Evolutionary conservation across 1,284 basidiomycete genomes (phyloP).

Genomic region (Golubevia sp.): DNA sequence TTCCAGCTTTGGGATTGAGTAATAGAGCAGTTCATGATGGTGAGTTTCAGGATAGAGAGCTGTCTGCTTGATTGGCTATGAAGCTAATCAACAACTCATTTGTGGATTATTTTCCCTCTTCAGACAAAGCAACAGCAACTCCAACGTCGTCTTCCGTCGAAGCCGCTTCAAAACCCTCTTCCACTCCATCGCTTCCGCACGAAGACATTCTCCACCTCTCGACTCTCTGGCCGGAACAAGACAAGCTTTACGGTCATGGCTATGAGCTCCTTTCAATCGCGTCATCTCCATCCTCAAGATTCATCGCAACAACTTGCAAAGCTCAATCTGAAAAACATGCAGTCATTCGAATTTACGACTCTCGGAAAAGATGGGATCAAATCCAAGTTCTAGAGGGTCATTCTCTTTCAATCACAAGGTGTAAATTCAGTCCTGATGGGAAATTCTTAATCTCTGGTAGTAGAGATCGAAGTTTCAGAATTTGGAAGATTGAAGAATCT

Average conservation of each 20-base stretch:
- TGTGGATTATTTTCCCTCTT: no score
- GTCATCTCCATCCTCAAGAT: conserved; percentile 10
- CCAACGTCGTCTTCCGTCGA: no score
- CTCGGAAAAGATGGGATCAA: conserved; percentile 31
- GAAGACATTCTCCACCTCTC: conserved; percentile 44
- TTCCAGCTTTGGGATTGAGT: conserved; percentile 52
- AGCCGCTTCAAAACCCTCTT: neutral
- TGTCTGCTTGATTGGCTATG: no score
- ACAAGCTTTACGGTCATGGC: conserved; percentile 56
- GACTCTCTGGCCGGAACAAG: conserved; percentile 57
- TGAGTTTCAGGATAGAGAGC: no score
- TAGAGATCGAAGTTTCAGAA: conserved; percentile 50
- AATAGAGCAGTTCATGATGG: conserved; percentile 44
- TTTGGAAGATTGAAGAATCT: conserved; percentile 19
- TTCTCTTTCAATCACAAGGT: conserved; percentile 44
- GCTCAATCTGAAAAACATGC: conserved; percentile 43
- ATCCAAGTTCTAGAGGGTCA: conserved; percentile 40
- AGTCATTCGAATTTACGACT: conserved; percentile 48
- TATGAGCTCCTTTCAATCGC: conserved; percentile 50
- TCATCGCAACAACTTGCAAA: conserved; percentile 48
- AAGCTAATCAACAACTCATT: neutral
- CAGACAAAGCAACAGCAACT: neutral
- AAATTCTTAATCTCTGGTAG: conserved; percentile 34
- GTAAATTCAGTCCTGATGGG: conserved; percentile 37
- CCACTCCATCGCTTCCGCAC: no score